Evolutionary conservation across 2,329 filamentous ascomycete species (phyloP), one percentile per base, ranked within the genome.

Genomic region (Colletotrichum theobromicola): DNA sequence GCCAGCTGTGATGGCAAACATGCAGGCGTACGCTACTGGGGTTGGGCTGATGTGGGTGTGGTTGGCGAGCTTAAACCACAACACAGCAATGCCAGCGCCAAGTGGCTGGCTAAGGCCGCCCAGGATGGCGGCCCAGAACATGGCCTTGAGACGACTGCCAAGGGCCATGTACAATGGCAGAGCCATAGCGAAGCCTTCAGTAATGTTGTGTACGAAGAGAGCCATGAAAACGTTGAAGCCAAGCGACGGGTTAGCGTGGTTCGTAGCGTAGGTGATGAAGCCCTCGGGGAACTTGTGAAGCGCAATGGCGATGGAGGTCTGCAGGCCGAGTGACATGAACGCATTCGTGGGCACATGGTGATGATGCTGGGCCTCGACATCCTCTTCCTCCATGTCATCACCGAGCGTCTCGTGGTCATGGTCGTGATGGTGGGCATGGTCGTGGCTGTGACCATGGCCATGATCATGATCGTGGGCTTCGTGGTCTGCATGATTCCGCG

Each of bases 131-230:
- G 94, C 93, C 92, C 95, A 97, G 74, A 94, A 84, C 86, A 98
- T 97, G 21, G 97, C 96, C 79, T 93, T 93, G 81, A 91, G 86
- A 60, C 95, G 93, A 73, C 93, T 96, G 76, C 93, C 90, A 35
- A 98, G 90, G 2, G 97, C 97, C 80, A 99, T 94, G 84, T 98
- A 99, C 0, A 99, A 88, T 0, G 97, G 97, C 1, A 99, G 86
- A 0, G 95, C 95, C 90, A 99, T 94, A 76, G 96, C 95, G 82
- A 98, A 98, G 2, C 97, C 97, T 85, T 99, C 97, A 32, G 95
- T 96, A 80, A 99, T 98, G 85, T 98, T 99, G 88, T 99, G 97
- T 74, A 99, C 96, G 81, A 98, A 98, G 9, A 99, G 90, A 1
- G 97, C 96, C 83, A 98, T 91, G 85, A 99, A 99, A 69, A 99